These are phyloP conservation scores for Pulveroboletus sp. DNA, from an alignment of 768 basidiomycete species.

Conservation along the genomic window DNA sequence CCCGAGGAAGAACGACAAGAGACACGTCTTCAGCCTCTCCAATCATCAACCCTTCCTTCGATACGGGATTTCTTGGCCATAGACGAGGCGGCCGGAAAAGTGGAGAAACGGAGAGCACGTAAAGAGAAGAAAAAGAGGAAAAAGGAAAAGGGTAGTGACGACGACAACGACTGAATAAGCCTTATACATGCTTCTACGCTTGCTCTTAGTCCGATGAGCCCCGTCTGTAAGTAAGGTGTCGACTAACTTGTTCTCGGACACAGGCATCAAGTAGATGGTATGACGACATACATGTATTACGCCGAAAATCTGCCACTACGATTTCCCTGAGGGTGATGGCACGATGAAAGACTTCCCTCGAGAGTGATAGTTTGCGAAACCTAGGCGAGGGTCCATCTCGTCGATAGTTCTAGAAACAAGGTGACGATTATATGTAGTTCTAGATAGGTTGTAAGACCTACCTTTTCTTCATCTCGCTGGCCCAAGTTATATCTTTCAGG, in stretches of 20 bases:
- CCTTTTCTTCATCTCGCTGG: slow-evolving; percentile 84
- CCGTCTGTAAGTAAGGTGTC: too few species aligned
- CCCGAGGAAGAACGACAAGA: slow-evolving; percentile 37
- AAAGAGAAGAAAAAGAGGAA: slow-evolving; percentile 71
- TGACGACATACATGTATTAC: background rate
- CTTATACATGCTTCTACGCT: slow-evolving; percentile 1
- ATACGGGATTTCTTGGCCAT: slow-evolving; percentile 79
- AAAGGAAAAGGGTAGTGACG: slow-evolving; percentile 26
- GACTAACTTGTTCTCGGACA: background rate
- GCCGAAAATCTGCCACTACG: background rate
- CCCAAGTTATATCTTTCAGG: slow-evolving; percentile 82
- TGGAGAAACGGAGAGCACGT: slow-evolving; percentile 64
- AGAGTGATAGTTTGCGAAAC: slow-evolving; percentile 61
- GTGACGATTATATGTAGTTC: background rate
- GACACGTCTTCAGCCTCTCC: slow-evolving; percentile 65
- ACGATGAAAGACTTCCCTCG: slow-evolving; percentile 41
- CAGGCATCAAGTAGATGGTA: slow-evolving; percentile 3
- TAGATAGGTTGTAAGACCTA: slow-evolving; percentile 32
- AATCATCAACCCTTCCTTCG: slow-evolving; percentile 77
- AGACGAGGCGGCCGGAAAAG: slow-evolving; percentile 62
- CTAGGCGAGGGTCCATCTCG: slow-evolving; percentile 66
- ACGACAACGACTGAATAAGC: slow-evolving; percentile 32
- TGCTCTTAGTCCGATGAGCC: too few species aligned
- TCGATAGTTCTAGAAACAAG: slow-evolving; percentile 58
- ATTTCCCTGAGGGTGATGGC: slow-evolving; percentile 1